These are phyloP conservation scores for Mentha longifolia DNA, from an alignment of 257 asterid species.

Conservation along the genomic window DNA sequence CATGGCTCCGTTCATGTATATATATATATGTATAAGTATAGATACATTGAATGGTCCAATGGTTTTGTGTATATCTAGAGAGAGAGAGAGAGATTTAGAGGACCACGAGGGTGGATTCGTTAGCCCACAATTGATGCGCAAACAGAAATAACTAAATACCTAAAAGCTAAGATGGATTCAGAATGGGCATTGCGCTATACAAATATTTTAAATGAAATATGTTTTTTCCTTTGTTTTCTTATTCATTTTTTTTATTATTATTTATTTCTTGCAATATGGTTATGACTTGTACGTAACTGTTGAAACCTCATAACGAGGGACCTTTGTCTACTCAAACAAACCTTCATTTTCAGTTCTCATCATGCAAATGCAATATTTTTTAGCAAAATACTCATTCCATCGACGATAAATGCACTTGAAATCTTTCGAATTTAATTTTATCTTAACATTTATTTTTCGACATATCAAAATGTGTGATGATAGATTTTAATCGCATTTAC, in stretches of 20 bases:
- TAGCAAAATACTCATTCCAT: no score
- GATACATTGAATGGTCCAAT: conserved; percentile 31
- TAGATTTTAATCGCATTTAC: no score
- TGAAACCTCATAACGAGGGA: not conserved
- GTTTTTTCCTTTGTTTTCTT: not conserved
- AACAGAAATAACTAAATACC: conserved; percentile 1
- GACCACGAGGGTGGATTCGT: conserved; percentile 39
- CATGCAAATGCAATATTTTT: no score
- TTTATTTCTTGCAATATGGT: no score
- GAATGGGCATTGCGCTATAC: not conserved
- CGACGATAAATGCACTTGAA: no score
- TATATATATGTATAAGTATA: no score
- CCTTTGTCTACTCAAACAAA: no score
- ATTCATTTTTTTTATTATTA: no score
- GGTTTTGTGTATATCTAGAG: not conserved
- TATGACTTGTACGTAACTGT: not conserved
- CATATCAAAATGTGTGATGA: no score
- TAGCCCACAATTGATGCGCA: conserved; percentile 30
- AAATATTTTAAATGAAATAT: not conserved
- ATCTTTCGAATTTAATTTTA: no score
- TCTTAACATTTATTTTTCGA: no score
- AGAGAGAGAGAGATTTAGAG: conserved; percentile 32
- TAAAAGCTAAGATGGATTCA: not conserved
- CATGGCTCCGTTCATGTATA: no score
- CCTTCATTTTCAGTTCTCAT: not conserved